Conservation (phyloP, 2,329 filamentous ascomycete species). For the Trichoderma koningiopsis region DNA sequence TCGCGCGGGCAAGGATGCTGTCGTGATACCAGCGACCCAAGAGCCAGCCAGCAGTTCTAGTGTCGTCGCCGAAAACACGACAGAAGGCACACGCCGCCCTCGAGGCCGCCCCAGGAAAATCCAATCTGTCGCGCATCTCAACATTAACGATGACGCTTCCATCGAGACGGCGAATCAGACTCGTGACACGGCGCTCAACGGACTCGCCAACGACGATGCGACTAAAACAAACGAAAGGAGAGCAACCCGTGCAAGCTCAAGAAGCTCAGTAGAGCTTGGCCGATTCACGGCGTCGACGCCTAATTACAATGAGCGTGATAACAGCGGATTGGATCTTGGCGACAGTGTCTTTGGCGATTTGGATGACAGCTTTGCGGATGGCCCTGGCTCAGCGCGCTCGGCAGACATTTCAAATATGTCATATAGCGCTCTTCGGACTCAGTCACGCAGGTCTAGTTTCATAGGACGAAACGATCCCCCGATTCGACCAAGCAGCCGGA, state of each 20-base stretch:
- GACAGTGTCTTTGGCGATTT: conserved; percentile 52
- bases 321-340: conserved; percentile 53
- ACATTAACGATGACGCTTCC: conserved; percentile 34
- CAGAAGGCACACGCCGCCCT: conserved; percentile 28
- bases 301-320: conserved; percentile 42
- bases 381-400: conserved; percentile 41
- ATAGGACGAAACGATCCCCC: conserved; percentile 53
- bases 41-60: conserved; percentile 10
- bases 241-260: conserved; percentile 35
- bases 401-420: conserved; percentile 51
- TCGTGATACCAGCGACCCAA: neutral
- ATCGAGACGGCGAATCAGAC: conserved; percentile 34
- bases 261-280: conserved; percentile 43
- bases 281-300: conserved; percentile 41
- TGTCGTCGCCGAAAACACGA: conserved; percentile 29
- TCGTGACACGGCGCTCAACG: conserved; percentile 43
- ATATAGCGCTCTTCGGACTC: conserved; percentile 49
- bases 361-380: conserved; percentile 47
- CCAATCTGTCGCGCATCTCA: conserved; percentile 27
- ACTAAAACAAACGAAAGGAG: conserved; percentile 36
- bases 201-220: conserved; percentile 41
- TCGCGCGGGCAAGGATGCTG: conserved; percentile 31
- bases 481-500: conserved; percentile 56
- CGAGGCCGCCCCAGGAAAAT: conserved; percentile 31
- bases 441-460: conserved; percentile 54